Evolutionary conservation across 2,329 filamentous ascomycete genomes (phyloP).

Genomic region (Colletotrichum paranaense): DNA sequence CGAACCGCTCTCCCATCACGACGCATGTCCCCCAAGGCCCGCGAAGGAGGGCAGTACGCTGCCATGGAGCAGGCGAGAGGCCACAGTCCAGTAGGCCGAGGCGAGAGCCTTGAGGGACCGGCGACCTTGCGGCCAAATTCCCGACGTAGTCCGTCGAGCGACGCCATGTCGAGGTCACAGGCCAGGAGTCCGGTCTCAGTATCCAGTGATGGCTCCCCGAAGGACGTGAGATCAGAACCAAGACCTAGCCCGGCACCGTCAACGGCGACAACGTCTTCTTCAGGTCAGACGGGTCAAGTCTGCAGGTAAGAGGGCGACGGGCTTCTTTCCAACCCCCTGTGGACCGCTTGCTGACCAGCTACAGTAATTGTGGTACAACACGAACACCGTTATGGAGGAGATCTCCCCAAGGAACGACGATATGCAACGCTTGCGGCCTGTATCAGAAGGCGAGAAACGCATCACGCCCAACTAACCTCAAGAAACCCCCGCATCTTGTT

Average conservation of each 20-base stretch:
- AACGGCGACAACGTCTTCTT: slow-evolving; percentile 33
- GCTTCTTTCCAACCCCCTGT: not conserved
- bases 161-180: slow-evolving; percentile 30
- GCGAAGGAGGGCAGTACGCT: slow-evolving; percentile 20
- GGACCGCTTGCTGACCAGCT: slow-evolving; percentile 39
- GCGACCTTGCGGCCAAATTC: slow-evolving; percentile 11
- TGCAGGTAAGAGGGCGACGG: slow-evolving; percentile 68
- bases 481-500: slow-evolving; percentile 73
- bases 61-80: slow-evolving; percentile 21
- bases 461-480: slow-evolving; percentile 88
- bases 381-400: slow-evolving; percentile 94
- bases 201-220: slow-evolving; percentile 28
- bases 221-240: slow-evolving; percentile 12
- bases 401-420: slow-evolving; percentile 91
- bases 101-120: not conserved
- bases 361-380: slow-evolving; percentile 93
- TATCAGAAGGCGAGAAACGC: slow-evolving; percentile 96
- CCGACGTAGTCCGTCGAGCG: slow-evolving; percentile 35
- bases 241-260: slow-evolving; percentile 33
- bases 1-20: slow-evolving; percentile 37
- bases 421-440: slow-evolving; percentile 97
- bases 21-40: slow-evolving; percentile 34
- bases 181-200: slow-evolving; percentile 33
- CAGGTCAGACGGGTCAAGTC: slow-evolving; percentile 68
- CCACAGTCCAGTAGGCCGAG: slow-evolving; percentile 13